These are phyloP conservation scores for Inga oerstediana DNA, from an alignment of 306 rosid species.

Conservation along the genomic window DNA sequence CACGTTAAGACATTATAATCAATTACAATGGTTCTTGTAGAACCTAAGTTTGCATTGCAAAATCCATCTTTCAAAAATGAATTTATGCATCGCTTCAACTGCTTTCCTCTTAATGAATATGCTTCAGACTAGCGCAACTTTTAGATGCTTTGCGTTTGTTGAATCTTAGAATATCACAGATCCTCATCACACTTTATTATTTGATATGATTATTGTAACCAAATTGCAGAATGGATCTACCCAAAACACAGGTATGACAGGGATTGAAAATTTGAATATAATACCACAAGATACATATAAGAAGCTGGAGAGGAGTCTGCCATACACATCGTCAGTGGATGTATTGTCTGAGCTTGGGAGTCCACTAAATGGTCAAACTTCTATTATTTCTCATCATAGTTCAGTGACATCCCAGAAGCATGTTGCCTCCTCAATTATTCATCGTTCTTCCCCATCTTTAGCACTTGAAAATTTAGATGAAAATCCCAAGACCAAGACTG, in stretches of 20 bases:
- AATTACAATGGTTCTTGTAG: neutral
- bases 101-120: neutral
- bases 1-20: neutral
- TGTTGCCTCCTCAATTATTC: conserved; percentile 31
- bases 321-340: conserved; percentile 55
- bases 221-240: conserved; percentile 54
- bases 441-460: conserved; percentile 52
- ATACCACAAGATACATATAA: conserved; percentile 36
- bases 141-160: neutral
- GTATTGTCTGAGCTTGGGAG: conserved; percentile 56
- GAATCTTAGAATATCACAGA: conserved; percentile 9
- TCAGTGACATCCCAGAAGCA: conserved; percentile 38
- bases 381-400: conserved; percentile 44
- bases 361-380: conserved; percentile 49
- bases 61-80: neutral
- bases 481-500: conserved; percentile 41
- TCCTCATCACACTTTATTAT: neutral
- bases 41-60: too few relatives aligned
- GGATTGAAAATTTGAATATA: conserved; percentile 36
- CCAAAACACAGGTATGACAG: conserved; percentile 30
- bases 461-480: conserved; percentile 36
- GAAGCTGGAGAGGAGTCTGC: conserved; percentile 47
- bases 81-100: conserved; percentile 13
- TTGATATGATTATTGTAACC: conserved; percentile 26
- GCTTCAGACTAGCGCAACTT: neutral